phyloP scores from a whole-genome alignment of 345 rosid genomes.

The Rhodomyrtus tomentosa region DNA sequence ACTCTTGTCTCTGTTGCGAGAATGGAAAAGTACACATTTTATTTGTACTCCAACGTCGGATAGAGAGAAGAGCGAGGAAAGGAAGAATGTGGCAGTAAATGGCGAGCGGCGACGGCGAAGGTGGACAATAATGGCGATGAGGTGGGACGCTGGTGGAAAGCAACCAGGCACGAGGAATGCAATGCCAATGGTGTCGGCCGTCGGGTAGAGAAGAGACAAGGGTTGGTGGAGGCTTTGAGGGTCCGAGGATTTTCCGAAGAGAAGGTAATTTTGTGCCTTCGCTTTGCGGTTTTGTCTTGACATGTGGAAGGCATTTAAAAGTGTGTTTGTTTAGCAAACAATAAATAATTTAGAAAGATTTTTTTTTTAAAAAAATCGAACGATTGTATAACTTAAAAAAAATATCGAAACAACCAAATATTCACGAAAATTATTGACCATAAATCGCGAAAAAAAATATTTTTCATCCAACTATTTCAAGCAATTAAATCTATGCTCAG shows the following conservation, averaged over 20 bases:
- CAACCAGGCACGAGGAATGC: not conserved
- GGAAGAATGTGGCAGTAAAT: not conserved
- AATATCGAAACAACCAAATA: not conserved
- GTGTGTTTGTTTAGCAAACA: too few species aligned
- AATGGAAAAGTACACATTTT: too few species aligned
- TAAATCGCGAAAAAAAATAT: not conserved
- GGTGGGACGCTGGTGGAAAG: not conserved
- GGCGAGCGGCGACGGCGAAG: not conserved
- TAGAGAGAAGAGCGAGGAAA: not conserved
- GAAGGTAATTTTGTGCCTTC: not conserved
- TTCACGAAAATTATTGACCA: not conserved
- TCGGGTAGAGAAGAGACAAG: not conserved
- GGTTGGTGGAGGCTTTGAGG: not conserved
- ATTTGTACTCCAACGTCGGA: too few species aligned
- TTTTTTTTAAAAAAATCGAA: not conserved
- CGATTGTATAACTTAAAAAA: not conserved
- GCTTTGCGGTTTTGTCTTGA: not conserved
- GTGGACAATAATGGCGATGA: not conserved
- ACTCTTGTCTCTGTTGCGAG: too few species aligned
- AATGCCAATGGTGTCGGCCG: too few species aligned
- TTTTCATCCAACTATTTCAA: too few species aligned
- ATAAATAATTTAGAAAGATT: too few species aligned
- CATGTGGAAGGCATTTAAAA: not conserved
- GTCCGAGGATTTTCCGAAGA: not conserved
- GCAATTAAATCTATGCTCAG: not conserved